phyloP scores from a whole-genome alignment of 441 rosid species.

The Populus trichocarpa region DNA sequence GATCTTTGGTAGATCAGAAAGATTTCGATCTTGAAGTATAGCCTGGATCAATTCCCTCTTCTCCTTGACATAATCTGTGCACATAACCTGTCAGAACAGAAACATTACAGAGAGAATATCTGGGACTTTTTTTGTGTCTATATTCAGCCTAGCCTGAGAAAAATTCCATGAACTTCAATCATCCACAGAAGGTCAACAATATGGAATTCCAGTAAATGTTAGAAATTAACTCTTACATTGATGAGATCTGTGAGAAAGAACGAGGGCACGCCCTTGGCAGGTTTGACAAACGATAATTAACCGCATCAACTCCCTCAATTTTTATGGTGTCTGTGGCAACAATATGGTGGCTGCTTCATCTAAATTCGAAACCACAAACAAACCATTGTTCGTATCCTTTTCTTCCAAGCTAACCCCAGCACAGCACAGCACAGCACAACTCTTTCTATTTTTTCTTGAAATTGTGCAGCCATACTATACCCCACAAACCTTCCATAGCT shows the following conservation, averaged over 20 bases:
- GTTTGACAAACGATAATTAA: slow-evolving; percentile 47
- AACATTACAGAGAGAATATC: too few relatives aligned
- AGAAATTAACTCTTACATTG: slow-evolving; percentile 29
- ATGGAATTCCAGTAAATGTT: too few relatives aligned
- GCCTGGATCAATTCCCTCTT: slow-evolving; percentile 51
- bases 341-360: slow-evolving; percentile 57
- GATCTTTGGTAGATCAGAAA: slow-evolving; percentile 52
- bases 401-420: slow-evolving; percentile 74
- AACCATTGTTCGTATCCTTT: slow-evolving; percentile 53
- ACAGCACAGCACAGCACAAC: slow-evolving; percentile 60
- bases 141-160: neutral
- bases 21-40: slow-evolving; percentile 42
- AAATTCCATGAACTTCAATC: neutral
- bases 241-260: slow-evolving; percentile 61
- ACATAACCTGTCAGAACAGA: slow-evolving; percentile 44
- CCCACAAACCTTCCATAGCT: slow-evolving; percentile 78
- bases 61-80: slow-evolving; percentile 52
- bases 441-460: slow-evolving; percentile 50
- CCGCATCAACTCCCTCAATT: slow-evolving; percentile 46
- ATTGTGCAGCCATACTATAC: slow-evolving; percentile 56
- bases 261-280: slow-evolving; percentile 46
- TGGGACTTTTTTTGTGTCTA: too few relatives aligned
- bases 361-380: slow-evolving; percentile 48
- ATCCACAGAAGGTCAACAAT: too few relatives aligned
- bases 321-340: slow-evolving; percentile 62